Conservation (phyloP, 495 filamentous ascomycete species). For the Neurospora sp. region DNA sequence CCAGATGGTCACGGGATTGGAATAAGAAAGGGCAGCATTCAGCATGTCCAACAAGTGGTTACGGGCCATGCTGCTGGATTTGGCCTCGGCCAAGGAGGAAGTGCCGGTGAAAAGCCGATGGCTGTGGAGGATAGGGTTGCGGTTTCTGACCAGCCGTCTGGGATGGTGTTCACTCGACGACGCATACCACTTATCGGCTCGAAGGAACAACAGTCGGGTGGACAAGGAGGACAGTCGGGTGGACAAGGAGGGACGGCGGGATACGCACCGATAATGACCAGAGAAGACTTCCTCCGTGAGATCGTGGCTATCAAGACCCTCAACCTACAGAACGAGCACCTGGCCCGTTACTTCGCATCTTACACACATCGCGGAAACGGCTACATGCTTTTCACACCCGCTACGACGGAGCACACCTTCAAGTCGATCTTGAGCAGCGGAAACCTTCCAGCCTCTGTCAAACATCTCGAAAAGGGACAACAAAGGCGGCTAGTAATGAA, state of each 20-base stretch:
- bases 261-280: constrained; percentile 34
- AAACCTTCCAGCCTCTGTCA: constrained; percentile 49
- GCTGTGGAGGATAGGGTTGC: constrained; percentile 49
- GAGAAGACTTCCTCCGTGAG: constrained; percentile 60
- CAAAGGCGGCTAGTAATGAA: constrained; percentile 60
- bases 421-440: constrained; percentile 61
- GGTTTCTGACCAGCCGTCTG: constrained; percentile 44
- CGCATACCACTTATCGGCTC: constrained; percentile 44
- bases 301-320: constrained; percentile 43
- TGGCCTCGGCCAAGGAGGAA: not conserved
- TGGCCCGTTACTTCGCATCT: constrained; percentile 71
- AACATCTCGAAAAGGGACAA: constrained; percentile 60
- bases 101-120: not conserved
- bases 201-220: constrained; percentile 11
- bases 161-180: constrained; percentile 58
- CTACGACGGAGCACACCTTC: constrained; percentile 59
- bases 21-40: constrained; percentile 45
- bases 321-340: constrained; percentile 63
- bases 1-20: not conserved
- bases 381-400: constrained; percentile 69
- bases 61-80: not conserved
- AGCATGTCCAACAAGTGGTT: constrained; percentile 24
- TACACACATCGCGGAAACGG: constrained; percentile 64
- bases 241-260: constrained; percentile 40
- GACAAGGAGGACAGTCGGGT: constrained; percentile 16